Base-by-base conservation (phyloP, 345 rosid species). In the Brassica juncea region DNA sequence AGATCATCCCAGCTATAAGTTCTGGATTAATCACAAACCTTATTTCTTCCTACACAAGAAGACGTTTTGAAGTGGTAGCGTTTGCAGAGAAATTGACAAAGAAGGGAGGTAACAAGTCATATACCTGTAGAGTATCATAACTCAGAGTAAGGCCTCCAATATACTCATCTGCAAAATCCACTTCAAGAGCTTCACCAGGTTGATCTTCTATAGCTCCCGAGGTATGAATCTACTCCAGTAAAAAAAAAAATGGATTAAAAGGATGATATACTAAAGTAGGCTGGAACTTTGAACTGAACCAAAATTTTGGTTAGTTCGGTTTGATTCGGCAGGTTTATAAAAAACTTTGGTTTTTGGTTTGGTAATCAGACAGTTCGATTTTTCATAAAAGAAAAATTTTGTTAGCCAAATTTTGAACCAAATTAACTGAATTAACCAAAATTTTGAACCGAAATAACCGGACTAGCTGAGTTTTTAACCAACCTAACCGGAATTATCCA, bases 11-110 rank as follows among this genome's bases (percentile, higher is more conserved):
- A 6, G 87, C 91, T 65, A 94, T 91, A 70, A 94, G 86, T 77
- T 94, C 97, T 1, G 98, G 98, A 82, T 87, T 90, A 72, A 91
- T 88, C 98, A 94, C 82, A 77, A 94, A 94, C 72, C 90, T 93
- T 76, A 92, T 89, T 77, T 94, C 98, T 87, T 94, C 99, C 99
- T 92, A 76, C 82, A 82, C 19, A 63, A 61, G 63, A 65, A 54
- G 11, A 27, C 47, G 64, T 58, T 37, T 16, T 55, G 32, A 25
- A 44, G 27, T 42, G 11, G 28, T 19, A 19, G 3, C 15, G 57
- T n/a, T 1, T 52, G 21, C 57, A 14, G 23, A 8, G 8, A 55
- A 55, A 57, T 21, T 28, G 12, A 57, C 5, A 8, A 59, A 37
- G 66, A 64, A 10, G 23, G 19, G 8, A 68, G 27, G 27, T 28